Conservation (phyloP, 1,284 basidiomycete species). For the Apiotrichum siamense region DNA sequence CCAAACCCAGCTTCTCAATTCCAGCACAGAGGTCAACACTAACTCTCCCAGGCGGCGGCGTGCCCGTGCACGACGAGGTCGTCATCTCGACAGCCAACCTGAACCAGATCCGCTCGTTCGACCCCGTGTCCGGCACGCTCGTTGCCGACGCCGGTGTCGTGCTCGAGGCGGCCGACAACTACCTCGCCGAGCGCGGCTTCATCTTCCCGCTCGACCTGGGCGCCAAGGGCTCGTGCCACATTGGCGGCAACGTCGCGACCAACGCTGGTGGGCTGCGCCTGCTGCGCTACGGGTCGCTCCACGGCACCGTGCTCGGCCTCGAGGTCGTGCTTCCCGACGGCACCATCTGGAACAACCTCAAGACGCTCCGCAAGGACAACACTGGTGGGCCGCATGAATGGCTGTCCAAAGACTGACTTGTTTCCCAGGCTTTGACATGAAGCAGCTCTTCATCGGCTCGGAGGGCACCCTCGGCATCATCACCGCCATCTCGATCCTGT, state of each 20-base stretch:
- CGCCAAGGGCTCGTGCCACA: constrained; percentile 98
- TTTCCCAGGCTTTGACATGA: constrained; percentile 83
- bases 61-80: constrained; percentile 84
- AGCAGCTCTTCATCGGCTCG: constrained; percentile 96
- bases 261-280: constrained; percentile 95
- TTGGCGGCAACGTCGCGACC: constrained; percentile 95
- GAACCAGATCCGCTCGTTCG: constrained; percentile 82
- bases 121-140: constrained; percentile 71
- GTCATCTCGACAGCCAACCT: constrained; percentile 78
- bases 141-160: constrained; percentile 82
- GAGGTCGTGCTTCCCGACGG: constrained; percentile 96
- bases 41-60: constrained; percentile 82
- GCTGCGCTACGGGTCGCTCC: constrained; percentile 89
- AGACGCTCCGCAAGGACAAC: constrained; percentile 87
- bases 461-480: constrained; percentile 95
- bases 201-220: constrained; percentile 98
- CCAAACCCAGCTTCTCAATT: neutral
- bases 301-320: constrained; percentile 91
- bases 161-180: constrained; percentile 82
- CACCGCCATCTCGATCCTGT: constrained; percentile 90
- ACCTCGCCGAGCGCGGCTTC: constrained; percentile 79
- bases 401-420: neutral
- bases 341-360: constrained; percentile 80
- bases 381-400: constrained; percentile 59
- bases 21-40: too few species aligned